phyloP scores from a whole-genome alignment of 1,139 yeast species.

The Pichia sp. region DNA sequence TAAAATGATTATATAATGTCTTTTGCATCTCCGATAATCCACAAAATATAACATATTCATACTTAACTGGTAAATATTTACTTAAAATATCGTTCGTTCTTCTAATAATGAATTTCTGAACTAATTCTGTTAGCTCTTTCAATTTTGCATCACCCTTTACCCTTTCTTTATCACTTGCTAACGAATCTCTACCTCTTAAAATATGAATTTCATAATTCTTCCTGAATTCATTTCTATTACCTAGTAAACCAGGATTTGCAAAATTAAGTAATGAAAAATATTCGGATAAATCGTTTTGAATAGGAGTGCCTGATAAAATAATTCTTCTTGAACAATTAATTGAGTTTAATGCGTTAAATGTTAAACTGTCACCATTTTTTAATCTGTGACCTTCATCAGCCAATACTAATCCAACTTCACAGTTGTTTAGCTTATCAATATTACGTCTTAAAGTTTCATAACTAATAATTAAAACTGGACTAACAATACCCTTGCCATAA shows the following conservation, averaged over 20 bases:
- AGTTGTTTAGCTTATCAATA: slow-evolving; percentile 65
- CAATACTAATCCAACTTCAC: slow-evolving; percentile 80
- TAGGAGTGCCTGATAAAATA: slow-evolving; percentile 93
- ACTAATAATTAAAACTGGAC: slow-evolving; percentile 92
- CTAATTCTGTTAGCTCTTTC: slow-evolving; percentile 64
- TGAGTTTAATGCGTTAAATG: slow-evolving; percentile 82
- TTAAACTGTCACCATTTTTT: slow-evolving; percentile 89
- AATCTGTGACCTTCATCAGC: slow-evolving; percentile 97
- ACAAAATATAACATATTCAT: slow-evolving; percentile 92
- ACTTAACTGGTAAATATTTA: slow-evolving; percentile 89
- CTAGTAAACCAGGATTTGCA: slow-evolving; percentile 91
- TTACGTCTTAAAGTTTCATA: slow-evolving; percentile 90
- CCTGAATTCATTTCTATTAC: slow-evolving; percentile 76
- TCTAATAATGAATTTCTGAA: slow-evolving; percentile 85
- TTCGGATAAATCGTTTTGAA: slow-evolving; percentile 92
- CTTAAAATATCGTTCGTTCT: slow-evolving; percentile 93
- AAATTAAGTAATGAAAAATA: slow-evolving; percentile 86
- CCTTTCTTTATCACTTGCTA: slow-evolving; percentile 77
- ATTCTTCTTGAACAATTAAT: slow-evolving; percentile 83
- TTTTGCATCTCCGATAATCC: slow-evolving; percentile 75
- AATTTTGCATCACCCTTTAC: slow-evolving; percentile 66
- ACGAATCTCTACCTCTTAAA: slow-evolving; percentile 82
- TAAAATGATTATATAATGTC: slow-evolving; percentile 62
- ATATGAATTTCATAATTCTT: slow-evolving; percentile 79
- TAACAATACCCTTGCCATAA: slow-evolving; percentile 77